Conservation (phyloP, 768 basidiomycete species). For the Agaricus bisporus region DNA sequence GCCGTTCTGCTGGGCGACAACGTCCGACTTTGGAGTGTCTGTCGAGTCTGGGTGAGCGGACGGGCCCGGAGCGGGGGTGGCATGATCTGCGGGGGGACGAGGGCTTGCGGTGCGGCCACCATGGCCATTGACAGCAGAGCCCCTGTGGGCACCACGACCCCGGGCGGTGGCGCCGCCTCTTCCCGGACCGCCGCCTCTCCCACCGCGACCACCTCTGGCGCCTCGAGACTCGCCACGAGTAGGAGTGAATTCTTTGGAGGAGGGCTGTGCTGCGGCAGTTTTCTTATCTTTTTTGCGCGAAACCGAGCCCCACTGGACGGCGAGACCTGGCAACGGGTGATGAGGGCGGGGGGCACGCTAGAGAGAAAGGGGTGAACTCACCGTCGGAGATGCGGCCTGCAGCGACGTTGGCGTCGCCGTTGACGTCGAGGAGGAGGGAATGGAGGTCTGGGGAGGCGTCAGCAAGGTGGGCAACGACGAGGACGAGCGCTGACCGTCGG, state of each 20-base stretch:
- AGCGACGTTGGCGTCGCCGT: slow-evolving; percentile 65
- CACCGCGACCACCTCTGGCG: slow-evolving; percentile 52
- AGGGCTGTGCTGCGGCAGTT: slow-evolving; percentile 31
- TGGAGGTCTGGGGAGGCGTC: slow-evolving; percentile 46
- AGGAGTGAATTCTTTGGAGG: slow-evolving; percentile 48
- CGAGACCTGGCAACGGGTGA: slow-evolving; percentile 44
- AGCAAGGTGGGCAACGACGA: slow-evolving; percentile 11
- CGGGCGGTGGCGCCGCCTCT: slow-evolving; percentile 44
- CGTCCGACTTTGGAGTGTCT: slow-evolving; percentile 12
- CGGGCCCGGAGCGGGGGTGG: slow-evolving; percentile 18
- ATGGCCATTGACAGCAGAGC: slow-evolving; percentile 33
- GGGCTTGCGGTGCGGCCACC: slow-evolving; percentile 28
- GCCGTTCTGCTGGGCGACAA: slow-evolving; percentile 24
- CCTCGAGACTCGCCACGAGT: slow-evolving; percentile 53
- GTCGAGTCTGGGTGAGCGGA: slow-evolving; percentile 17
- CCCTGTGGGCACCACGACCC: slow-evolving; percentile 44
- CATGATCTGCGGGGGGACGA: slow-evolving; percentile 18
- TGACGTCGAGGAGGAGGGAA: slow-evolving; percentile 59
- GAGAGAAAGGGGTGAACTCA: slow-evolving; percentile 22
- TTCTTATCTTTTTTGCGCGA: slow-evolving; percentile 89
- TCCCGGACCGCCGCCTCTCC: slow-evolving; percentile 57
- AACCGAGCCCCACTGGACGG: slow-evolving; percentile 78
- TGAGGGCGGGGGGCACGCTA: slow-evolving; percentile 14
- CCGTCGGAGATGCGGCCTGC: slow-evolving; percentile 75
- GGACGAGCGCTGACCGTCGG: slow-evolving; percentile 45